Conservation (phyloP, 805 yeast species). For the Zygosaccharomyces bailii region DNA sequence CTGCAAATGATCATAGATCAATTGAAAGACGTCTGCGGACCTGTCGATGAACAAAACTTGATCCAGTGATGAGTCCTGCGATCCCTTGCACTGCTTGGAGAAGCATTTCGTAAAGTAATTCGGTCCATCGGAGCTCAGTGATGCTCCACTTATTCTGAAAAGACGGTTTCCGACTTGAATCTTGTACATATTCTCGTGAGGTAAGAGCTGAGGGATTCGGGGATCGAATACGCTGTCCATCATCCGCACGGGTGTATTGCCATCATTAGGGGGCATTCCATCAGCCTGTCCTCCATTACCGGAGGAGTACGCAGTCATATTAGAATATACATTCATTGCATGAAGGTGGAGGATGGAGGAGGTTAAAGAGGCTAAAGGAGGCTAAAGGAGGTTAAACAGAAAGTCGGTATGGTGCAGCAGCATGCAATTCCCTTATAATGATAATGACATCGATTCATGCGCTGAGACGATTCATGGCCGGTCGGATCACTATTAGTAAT, state of each 20-base stretch:
- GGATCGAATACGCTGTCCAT: conserved; percentile 34
- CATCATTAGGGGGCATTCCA: background rate
- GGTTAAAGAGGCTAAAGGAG: background rate
- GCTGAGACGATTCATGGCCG: no score
- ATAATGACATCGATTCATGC: no score
- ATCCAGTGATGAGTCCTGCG: conserved; percentile 18
- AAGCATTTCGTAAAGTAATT: conserved; percentile 81
- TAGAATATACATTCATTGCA: background rate
- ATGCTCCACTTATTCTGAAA: conserved; percentile 68
- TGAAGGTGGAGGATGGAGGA: background rate
- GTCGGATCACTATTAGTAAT: no score
- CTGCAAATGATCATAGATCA: conserved; percentile 68
- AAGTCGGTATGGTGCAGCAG: no score
- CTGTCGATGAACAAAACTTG: conserved; percentile 65
- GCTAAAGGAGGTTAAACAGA: background rate
- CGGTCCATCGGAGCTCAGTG: conserved; percentile 81
- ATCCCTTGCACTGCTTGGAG: conserved; percentile 15
- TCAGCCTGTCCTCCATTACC: background rate
- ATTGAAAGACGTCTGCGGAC: conserved; percentile 62
- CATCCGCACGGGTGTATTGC: background rate
- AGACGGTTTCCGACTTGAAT: conserved; percentile 65
- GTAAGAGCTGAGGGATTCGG: conserved; percentile 51
- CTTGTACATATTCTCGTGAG: conserved; percentile 65
- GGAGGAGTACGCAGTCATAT: background rate
- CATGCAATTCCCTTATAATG: no score